phyloP scores from a whole-genome alignment of 2,329 filamentous ascomycete species.

The Colletotrichum horii region DNA sequence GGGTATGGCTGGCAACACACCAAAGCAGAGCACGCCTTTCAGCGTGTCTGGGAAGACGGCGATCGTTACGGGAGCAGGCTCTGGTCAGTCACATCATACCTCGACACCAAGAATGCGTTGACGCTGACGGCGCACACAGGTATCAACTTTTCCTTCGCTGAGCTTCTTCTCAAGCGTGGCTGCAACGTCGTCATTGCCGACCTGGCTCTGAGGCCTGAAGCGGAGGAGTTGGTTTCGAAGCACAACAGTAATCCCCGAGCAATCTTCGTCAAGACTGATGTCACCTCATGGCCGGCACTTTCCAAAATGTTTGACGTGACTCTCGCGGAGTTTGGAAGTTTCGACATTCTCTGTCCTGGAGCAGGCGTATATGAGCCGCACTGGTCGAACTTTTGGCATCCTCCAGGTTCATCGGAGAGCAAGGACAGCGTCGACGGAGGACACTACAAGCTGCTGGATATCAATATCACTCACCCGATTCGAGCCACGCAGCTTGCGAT shows the following conservation, averaged over 20 bases:
- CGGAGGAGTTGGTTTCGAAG: constrained; percentile 35
- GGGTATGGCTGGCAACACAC: neutral
- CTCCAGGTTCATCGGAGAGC: constrained; percentile 39
- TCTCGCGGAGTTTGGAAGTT: constrained; percentile 37
- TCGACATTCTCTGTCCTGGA: constrained; percentile 50
- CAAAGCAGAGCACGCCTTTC: constrained; percentile 20
- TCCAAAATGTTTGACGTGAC: constrained; percentile 38
- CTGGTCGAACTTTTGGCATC: constrained; percentile 47
- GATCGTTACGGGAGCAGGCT: constrained; percentile 33
- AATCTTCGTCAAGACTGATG: constrained; percentile 49
- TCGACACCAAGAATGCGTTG: neutral
- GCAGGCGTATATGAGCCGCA: constrained; percentile 52
- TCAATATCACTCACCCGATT: constrained; percentile 48
- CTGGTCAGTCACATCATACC: constrained; percentile 16
- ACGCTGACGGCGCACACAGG: constrained; percentile 27
- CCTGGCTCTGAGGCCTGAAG: constrained; percentile 45
- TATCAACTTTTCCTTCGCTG: constrained; percentile 49
- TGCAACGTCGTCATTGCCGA: constrained; percentile 54
- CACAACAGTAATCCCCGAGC: constrained; percentile 33
- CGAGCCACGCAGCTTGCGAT: constrained; percentile 45
- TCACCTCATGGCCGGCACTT: constrained; percentile 46
- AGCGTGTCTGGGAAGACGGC: constrained; percentile 31
- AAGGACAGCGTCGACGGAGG: constrained; percentile 32
- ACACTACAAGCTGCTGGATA: constrained; percentile 40
- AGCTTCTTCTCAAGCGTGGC: constrained; percentile 41